These are phyloP conservation scores for Boletus vermiculosoides DNA, from an alignment of 768 basidiomycete genomes.

Conservation along the genomic window DNA sequence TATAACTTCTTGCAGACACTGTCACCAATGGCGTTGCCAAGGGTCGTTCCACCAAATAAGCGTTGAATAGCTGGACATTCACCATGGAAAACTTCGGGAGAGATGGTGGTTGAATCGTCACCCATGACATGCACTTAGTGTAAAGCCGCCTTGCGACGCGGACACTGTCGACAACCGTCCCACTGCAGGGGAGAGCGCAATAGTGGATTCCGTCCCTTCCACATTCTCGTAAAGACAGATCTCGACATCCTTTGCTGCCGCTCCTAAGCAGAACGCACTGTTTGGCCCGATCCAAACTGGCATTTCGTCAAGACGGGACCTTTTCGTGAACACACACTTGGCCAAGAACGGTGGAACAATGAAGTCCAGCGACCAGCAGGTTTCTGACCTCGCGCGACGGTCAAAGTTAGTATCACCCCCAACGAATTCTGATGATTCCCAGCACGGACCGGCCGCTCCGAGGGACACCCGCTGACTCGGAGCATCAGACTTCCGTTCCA, in stretches of 20 bases:
- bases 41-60: conserved; percentile 9
- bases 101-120: background rate
- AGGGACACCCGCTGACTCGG: background rate
- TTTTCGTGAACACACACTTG: background rate
- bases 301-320: conserved; percentile 35
- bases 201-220: background rate
- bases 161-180: background rate
- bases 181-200: background rate
- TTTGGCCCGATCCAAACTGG: background rate
- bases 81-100: conserved; percentile 15
- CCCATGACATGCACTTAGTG: background rate
- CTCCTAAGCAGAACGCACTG: background rate
- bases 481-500: background rate
- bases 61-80: conserved; percentile 9
- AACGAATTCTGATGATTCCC: background rate
- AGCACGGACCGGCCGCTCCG: background rate
- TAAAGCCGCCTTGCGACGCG: background rate
- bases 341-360: conserved; percentile 55
- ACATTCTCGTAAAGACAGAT: background rate
- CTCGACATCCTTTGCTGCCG: background rate
- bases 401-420: background rate
- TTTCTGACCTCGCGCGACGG: background rate
- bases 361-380: conserved; percentile 59
- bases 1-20: conserved; percentile 3
- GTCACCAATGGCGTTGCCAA: background rate